Percentiles rank a stretch among this genome's conserved stretches.
Evolutionary conservation across 345 rosid species (phyloP).

Genomic region (Toxicodendron radicans): DNA sequence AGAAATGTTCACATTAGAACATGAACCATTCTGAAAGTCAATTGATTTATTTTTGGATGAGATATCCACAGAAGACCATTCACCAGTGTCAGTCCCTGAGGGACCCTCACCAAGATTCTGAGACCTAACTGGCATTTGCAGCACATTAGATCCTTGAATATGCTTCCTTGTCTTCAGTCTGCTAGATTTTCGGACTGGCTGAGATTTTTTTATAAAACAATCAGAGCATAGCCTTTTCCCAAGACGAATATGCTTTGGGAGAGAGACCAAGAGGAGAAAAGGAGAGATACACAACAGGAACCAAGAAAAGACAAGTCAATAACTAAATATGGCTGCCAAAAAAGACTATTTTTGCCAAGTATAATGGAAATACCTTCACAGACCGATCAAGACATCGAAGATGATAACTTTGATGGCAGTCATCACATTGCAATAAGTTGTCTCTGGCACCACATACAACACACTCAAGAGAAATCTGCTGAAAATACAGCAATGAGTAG

Average conservation of each 20-base stretch:
- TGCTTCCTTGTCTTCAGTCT: conserved; percentile 21
- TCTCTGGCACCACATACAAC: conserved; percentile 20
- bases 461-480: conserved; percentile 25
- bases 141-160: conserved; percentile 22
- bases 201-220: conserved; percentile 22
- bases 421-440: conserved; percentile 23
- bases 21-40: conserved; percentile 6
- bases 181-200: conserved; percentile 12
- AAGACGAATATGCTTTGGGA: conserved; percentile 17
- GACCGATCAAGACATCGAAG: conserved; percentile 21
- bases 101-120: conserved; percentile 15
- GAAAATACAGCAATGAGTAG: not conserved
- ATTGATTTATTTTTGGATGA: conserved; percentile 9
- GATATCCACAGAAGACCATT: conserved; percentile 19
- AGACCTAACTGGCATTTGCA: conserved; percentile 7
- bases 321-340: conserved; percentile 1
- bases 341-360: conserved; percentile 2
- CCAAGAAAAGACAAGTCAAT: not conserved
- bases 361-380: conserved; percentile 19
- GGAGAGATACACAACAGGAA: not conserved
- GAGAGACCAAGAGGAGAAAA: conserved; percentile 2
- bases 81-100: conserved; percentile 19
- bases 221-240: conserved; percentile 27
- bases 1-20: conserved; percentile 7
- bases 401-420: conserved; percentile 30